These are phyloP conservation scores for Thermomyces lanuginosus DNA, from an alignment of 2,329 filamentous ascomycete genomes.

Conservation along the genomic window DNA sequence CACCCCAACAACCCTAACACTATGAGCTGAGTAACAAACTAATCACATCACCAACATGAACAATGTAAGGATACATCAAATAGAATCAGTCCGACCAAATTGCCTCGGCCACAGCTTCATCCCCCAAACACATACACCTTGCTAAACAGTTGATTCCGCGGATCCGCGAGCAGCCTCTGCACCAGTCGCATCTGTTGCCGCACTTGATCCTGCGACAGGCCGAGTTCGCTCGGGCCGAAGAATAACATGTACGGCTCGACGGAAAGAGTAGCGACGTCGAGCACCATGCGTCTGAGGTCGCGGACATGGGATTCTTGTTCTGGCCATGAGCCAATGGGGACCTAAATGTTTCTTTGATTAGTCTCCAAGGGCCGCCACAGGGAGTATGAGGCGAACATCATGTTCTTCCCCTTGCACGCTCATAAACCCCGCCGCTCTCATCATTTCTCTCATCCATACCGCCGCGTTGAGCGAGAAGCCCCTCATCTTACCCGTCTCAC, in stretches of 20 bases:
- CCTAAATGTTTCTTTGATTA: constrained; percentile 6
- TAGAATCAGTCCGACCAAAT: background rate
- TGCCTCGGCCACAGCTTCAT: no score
- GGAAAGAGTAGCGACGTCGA: constrained; percentile 9
- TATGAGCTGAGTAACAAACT: no score
- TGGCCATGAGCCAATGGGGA: constrained; percentile 17
- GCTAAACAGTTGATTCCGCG: constrained; percentile 13
- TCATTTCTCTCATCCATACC: constrained; percentile 11
- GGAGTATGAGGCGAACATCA: constrained; percentile 7
- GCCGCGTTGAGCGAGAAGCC: constrained; percentile 4
- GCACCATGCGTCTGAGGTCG: constrained; percentile 24
- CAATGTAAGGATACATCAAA: background rate
- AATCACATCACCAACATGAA: no score
- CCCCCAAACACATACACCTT: constrained; percentile 7
- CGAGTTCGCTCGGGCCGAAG: constrained; percentile 12
- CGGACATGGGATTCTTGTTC: constrained; percentile 14
- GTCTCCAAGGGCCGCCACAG: background rate
- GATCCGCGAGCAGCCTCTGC: constrained; percentile 14
- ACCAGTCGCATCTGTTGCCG: constrained; percentile 15
- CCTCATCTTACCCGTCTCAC: constrained; percentile 8
- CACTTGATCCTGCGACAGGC: constrained; percentile 13
- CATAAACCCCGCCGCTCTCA: constrained; percentile 18
- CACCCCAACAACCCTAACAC: no score
- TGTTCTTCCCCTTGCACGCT: constrained; percentile 14
- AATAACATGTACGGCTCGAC: constrained; percentile 12